Percentiles rank a stretch among this genome's conserved stretches.
Conservation (phyloP, 176 grass and related monocot genomes). For the Metroxylon sagu region DNA sequence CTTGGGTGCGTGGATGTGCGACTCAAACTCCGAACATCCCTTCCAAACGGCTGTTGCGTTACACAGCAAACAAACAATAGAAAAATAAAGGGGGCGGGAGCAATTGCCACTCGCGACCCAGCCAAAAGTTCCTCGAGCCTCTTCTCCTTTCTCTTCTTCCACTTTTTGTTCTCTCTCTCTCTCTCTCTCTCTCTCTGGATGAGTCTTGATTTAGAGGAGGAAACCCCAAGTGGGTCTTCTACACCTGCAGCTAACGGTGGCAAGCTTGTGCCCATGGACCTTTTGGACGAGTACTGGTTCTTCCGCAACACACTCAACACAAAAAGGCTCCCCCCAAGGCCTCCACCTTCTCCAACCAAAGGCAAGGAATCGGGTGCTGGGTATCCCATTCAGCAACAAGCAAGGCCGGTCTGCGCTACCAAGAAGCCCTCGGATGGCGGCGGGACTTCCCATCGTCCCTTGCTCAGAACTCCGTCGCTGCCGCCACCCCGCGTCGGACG, state of each 20-base stretch:
- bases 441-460: background rate
- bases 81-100: no score
- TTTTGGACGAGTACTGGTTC: slow-evolving; percentile 88
- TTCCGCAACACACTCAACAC: slow-evolving; percentile 58
- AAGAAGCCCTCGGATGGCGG: background rate
- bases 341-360: slow-evolving; percentile 1
- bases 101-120: background rate
- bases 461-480: slow-evolving; percentile 12
- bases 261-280: slow-evolving; percentile 21
- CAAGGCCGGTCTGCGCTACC: background rate
- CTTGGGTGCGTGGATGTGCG: no score
- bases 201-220: slow-evolving; percentile 6
- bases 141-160: background rate
- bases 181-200: background rate
- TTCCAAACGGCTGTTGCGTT: no score
- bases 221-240: background rate
- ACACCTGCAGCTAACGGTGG: background rate
- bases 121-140: background rate
- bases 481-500: slow-evolving; percentile 20
- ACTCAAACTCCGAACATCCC: no score
- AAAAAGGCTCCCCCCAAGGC: background rate
- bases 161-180: slow-evolving; percentile 1
- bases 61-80: no score
- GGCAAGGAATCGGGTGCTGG: no score
- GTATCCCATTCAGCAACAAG: background rate